phyloP scores from a whole-genome alignment of 306 rosid genomes.

The Gastrolobium bilobum region DNA sequence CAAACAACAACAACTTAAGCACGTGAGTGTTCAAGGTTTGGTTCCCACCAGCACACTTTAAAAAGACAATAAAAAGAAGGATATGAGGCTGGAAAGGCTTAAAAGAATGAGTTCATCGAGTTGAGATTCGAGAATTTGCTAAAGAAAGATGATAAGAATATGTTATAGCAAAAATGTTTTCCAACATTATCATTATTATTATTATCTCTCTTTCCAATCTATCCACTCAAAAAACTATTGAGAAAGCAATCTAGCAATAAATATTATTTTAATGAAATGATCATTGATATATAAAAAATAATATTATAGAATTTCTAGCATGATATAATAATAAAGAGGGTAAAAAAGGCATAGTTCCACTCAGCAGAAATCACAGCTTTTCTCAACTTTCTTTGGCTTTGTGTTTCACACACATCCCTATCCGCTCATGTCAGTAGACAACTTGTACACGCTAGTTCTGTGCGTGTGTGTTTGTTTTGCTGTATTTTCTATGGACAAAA shows the following conservation, averaged over 20 bases:
- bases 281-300: constrained; percentile 4
- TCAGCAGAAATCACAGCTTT: constrained; percentile 65
- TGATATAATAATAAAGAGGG: constrained; percentile 48
- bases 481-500: constrained; percentile 54
- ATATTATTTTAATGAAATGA: constrained; percentile 45
- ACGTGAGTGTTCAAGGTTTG: constrained; percentile 55
- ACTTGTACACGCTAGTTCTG: constrained; percentile 79
- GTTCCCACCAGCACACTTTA: constrained; percentile 38
- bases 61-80: constrained; percentile 35
- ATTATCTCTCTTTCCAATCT: constrained; percentile 70
- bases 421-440: constrained; percentile 68
- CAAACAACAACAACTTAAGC: constrained; percentile 51
- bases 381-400: constrained; percentile 51
- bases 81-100: constrained; percentile 40
- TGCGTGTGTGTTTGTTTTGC: constrained; percentile 50
- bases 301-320: neutral
- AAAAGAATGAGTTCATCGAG: constrained; percentile 53
- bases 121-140: constrained; percentile 52
- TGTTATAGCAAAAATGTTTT: constrained; percentile 49
- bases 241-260: constrained; percentile 35
- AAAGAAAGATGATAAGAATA: constrained; percentile 54
- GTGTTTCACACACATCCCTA: constrained; percentile 68
- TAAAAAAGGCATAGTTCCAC: constrained; percentile 70
- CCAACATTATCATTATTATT: constrained; percentile 45
- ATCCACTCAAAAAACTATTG: constrained; percentile 57